Conservation (phyloP, 1,284 basidiomycete species). For the Pyrrhoderma lamaoense region DNA sequence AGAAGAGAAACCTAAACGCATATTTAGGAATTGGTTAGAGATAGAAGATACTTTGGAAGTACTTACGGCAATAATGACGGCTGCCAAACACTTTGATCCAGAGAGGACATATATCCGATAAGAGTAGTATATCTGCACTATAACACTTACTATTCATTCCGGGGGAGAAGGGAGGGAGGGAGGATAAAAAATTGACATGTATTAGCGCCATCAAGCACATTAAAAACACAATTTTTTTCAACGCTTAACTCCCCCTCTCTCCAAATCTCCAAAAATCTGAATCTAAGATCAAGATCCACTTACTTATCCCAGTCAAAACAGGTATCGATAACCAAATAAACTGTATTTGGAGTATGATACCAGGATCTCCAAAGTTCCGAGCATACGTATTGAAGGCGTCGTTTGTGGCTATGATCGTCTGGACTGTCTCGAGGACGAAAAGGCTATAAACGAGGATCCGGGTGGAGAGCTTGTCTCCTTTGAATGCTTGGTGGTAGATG, state of each 20-base stretch:
- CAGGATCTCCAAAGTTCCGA: conserved; percentile 23
- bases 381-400: conserved; percentile 25
- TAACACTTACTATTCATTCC: not conserved
- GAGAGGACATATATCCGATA: not conserved
- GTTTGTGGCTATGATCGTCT: conserved; percentile 22
- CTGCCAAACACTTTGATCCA: not conserved
- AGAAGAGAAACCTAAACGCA: not conserved
- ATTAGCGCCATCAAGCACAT: too few relatives aligned
- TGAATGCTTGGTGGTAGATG: conserved; percentile 24
- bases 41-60: too few relatives aligned
- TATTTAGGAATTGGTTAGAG: not conserved
- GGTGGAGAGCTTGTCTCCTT: conserved; percentile 19
- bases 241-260: too few relatives aligned
- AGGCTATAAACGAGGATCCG: conserved; percentile 22
- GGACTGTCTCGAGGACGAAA: conserved; percentile 22
- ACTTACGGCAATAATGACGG: not conserved
- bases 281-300: not conserved
- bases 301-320: not conserved
- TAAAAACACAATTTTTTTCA: too few relatives aligned
- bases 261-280: too few relatives aligned
- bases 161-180: too few relatives aligned
- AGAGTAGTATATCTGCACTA: not conserved
- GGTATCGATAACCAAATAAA: not conserved
- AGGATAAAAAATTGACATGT: too few relatives aligned
- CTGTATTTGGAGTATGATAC: not conserved